phyloP scores from a whole-genome alignment of 306 rosid genomes.

The Rosa multiflora region DNA sequence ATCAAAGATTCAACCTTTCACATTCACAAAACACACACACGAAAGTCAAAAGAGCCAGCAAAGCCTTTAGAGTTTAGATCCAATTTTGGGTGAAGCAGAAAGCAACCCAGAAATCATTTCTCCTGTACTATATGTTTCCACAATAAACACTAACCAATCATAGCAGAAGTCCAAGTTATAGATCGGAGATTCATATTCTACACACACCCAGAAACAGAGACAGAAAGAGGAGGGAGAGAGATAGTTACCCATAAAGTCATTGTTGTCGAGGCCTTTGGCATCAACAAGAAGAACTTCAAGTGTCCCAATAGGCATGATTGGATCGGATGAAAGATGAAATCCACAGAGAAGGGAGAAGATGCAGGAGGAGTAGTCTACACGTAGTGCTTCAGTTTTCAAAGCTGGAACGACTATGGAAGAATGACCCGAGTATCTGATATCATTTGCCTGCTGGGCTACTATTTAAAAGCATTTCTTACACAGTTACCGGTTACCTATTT shows the following conservation, averaged over 20 bases:
- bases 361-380: neutral
- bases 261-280: conserved; percentile 71
- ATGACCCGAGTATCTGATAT: neutral
- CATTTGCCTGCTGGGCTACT: neutral
- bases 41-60: neutral
- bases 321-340: neutral
- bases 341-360: neutral
- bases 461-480: neutral
- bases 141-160: neutral
- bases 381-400: neutral
- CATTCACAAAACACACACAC: neutral
- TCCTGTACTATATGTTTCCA: neutral
- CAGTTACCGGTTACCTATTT: neutral
- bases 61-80: neutral
- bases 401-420: neutral
- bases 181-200: neutral
- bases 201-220: neutral
- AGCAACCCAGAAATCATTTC: conserved; percentile 13
- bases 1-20: neutral
- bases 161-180: neutral
- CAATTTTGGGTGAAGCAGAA: neutral
- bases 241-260: conserved; percentile 56
- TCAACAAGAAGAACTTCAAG: conserved; percentile 68
- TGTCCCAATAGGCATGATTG: conserved; percentile 63
- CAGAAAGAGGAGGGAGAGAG: neutral